Evolutionary conservation across 352 stramenopile genomes (phyloP).

Genomic region (Globisporangium sylvaticum): DNA sequence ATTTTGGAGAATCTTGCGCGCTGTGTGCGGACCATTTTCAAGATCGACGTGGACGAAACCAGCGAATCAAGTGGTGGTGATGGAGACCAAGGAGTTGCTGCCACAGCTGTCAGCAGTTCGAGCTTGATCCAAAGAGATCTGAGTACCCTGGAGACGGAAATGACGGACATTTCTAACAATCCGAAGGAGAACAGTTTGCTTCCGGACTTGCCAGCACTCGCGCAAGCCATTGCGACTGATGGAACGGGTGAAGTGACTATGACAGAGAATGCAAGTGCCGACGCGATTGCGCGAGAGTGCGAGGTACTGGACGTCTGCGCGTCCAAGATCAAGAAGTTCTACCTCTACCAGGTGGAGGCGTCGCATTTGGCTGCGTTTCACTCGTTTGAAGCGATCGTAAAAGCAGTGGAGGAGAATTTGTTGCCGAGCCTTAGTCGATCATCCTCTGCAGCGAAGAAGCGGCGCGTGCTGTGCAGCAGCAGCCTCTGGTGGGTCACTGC

Average conservation of each 20-base stretch:
- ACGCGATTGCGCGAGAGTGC: constrained; percentile 36
- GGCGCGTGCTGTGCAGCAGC: constrained; percentile 30
- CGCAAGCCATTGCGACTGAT: constrained; percentile 21
- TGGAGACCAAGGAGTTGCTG: background rate
- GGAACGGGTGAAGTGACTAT: constrained; percentile 8
- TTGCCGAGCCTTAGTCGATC: background rate
- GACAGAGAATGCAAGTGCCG: background rate
- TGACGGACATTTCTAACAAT: constrained; percentile 11
- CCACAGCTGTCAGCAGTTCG: background rate
- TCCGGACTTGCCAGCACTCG: constrained; percentile 31
- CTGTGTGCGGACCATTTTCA: constrained; percentile 24
- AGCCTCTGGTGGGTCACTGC: constrained; percentile 49
- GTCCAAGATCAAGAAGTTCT: constrained; percentile 33
- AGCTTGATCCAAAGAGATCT: background rate
- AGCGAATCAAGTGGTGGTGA: background rate
- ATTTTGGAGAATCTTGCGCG: constrained; percentile 60
- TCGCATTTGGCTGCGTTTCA: constrained; percentile 22
- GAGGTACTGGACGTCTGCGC: constrained; percentile 27
- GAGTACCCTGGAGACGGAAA: background rate
- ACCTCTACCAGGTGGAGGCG: constrained; percentile 40
- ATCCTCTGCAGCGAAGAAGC: background rate
- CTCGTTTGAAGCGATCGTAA: constrained; percentile 17
- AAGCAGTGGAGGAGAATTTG: constrained; percentile 11
- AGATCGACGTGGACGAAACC: constrained; percentile 1
- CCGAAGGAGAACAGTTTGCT: constrained; percentile 48